phyloP scores from a whole-genome alignment of 208 protist species.

The Naegleria lovaniensis region DNA sequence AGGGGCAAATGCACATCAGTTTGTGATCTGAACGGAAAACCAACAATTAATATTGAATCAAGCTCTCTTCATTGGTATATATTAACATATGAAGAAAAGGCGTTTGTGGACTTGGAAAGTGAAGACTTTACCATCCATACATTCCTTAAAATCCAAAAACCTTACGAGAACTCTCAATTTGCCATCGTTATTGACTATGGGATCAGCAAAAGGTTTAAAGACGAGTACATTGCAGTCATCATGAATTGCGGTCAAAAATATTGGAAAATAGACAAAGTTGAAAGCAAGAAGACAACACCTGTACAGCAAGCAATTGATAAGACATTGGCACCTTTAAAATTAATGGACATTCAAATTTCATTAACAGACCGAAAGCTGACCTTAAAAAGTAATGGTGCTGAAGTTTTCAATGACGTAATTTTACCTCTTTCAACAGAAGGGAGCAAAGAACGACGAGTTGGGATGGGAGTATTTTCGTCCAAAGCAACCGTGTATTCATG shows the following conservation, averaged over 20 bases:
- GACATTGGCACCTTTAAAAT: not conserved
- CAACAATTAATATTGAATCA: not conserved
- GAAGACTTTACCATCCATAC: not conserved
- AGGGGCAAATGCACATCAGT: not conserved
- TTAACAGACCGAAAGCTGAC: not conserved
- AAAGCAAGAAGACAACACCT: not conserved
- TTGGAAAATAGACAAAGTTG: not conserved
- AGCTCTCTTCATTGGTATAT: not conserved
- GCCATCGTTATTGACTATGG: not conserved
- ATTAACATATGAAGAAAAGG: not conserved
- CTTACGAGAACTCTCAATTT: not conserved
- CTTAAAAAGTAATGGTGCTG: not conserved
- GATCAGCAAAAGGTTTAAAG: not conserved
- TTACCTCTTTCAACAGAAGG: not conserved
- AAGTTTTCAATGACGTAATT: not conserved
- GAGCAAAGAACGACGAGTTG: not conserved
- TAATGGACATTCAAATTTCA: not conserved
- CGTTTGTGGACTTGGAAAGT: not conserved
- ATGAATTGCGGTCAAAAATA: not conserved
- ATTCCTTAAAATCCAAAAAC: not conserved
- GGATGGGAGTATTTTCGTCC: not conserved
- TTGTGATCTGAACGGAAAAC: not conserved
- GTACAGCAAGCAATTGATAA: not conserved
- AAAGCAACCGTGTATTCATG: not conserved
- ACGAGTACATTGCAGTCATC: not conserved